phyloP scores from a whole-genome alignment of 2,329 filamentous ascomycete genomes.

The Diaporthe amygdali region DNA sequence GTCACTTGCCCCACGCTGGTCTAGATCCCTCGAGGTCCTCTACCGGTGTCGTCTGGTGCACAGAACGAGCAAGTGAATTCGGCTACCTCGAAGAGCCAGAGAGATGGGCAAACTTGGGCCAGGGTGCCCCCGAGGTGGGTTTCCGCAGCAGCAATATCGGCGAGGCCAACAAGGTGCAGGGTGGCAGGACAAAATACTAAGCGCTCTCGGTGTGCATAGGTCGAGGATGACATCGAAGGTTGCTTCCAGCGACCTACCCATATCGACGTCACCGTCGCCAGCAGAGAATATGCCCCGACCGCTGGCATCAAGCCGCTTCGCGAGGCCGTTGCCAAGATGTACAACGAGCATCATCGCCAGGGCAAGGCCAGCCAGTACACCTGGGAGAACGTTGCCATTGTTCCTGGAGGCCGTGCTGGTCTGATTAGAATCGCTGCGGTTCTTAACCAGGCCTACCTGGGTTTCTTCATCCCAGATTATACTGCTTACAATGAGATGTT shows the following conservation, averaged over 20 bases:
- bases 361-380: conserved; percentile 90
- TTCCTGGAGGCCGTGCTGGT: conserved; percentile 89
- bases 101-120: conserved; percentile 90
- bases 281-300: conserved; percentile 90
- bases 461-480: conserved; percentile 95
- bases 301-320: conserved; percentile 91
- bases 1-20: conserved; percentile 88
- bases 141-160: not conserved
- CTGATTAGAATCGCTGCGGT: conserved; percentile 95
- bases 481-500: conserved; percentile 98
- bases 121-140: conserved; percentile 27
- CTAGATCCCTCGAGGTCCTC: conserved; percentile 87
- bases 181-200: not conserved
- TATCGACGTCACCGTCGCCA: conserved; percentile 79
- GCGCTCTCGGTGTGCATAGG: conserved; percentile 39
- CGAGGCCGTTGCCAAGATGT: conserved; percentile 87
- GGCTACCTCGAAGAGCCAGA: conserved; percentile 84
- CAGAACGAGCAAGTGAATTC: conserved; percentile 85
- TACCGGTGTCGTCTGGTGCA: conserved; percentile 94
- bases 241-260: conserved; percentile 82
- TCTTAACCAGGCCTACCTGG: conserved; percentile 88
- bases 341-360: conserved; percentile 90
- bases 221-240: conserved; percentile 89
- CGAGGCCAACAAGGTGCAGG: not conserved
- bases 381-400: conserved; percentile 97